Evolutionary conservation across 139 green algal species (phyloP).

Genomic region (Micractinium sp.): DNA sequence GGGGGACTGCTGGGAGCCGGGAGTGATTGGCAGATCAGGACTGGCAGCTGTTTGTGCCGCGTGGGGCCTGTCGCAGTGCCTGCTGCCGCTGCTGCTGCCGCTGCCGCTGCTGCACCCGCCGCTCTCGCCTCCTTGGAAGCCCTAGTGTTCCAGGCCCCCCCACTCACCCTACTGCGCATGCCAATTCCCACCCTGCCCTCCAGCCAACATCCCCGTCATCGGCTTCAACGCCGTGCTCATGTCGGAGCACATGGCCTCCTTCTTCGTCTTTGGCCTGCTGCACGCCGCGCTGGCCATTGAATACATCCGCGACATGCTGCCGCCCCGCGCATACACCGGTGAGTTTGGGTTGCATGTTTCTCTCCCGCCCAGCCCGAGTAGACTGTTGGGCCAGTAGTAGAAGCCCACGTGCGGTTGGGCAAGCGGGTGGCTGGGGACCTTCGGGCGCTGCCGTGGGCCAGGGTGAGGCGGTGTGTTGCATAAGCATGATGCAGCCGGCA

Average conservation of each 20-base stretch:
- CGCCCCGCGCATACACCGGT: constrained; percentile 57
- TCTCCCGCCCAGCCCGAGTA: too few relatives aligned
- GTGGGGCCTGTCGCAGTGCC: background rate
- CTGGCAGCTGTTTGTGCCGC: background rate
- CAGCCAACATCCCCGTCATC: constrained; percentile 90
- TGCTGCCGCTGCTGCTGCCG: too few relatives aligned
- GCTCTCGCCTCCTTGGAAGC: background rate
- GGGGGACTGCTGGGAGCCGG: background rate
- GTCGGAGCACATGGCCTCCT: constrained; percentile 95
- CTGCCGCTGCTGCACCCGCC: too few relatives aligned
- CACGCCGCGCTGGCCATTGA: constrained; percentile 77
- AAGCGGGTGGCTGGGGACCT: too few relatives aligned
- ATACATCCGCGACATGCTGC: constrained; percentile 62
- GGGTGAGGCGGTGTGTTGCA: too few relatives aligned
- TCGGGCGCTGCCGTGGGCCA: too few relatives aligned
- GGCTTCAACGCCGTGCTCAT: constrained; percentile 97
- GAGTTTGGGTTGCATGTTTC: background rate
- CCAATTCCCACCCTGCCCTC: background rate
- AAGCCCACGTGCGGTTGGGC: too few relatives aligned
- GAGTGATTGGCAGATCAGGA: background rate
- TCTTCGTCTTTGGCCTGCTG: constrained; percentile 86
- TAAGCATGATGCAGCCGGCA: too few relatives aligned
- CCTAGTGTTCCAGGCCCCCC: background rate
- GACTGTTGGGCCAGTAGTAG: too few relatives aligned
- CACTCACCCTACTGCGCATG: background rate